Evolutionary conservation across 2,329 filamentous ascomycete species (phyloP), one percentile per base, ranked within the genome.

Genomic region (Stemphylium beticola): DNA sequence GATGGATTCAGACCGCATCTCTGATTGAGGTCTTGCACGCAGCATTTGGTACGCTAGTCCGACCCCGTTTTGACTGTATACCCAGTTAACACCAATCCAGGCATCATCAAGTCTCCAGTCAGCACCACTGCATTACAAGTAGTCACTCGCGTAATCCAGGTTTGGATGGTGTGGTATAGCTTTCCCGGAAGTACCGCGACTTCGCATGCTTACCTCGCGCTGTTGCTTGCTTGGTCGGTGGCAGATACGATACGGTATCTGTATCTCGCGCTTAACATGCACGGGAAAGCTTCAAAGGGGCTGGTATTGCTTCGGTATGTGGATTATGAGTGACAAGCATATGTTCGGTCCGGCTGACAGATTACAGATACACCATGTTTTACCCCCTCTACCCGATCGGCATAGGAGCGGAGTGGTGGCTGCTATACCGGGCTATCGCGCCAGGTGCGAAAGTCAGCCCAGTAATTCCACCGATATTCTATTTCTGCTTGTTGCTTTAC

Each of bases 371-470:
- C 20, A 64, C 61, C 4, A 65, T 68, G 61, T 69, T 69, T 20
- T 64, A 61, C 26, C 51, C 55, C 1, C 49, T 69, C n/a, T 69
- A 69, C n/a, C 64, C 65, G 0, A 49, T 67, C 11, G 67, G 67
- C 0, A 68, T 69, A n/a, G 58, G 64, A 2, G 61, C 62, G 7
- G 65, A 69, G 47, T 68, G 65, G 64, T 67, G 64, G 67, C 39
- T 69, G 41, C 50, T 69, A 46, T 69, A 61, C 29, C 34, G 39
- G 2, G 58, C 58, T 15, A 53, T 65, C 10, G 58, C 43, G 11
- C 60, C 58, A 3, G 60, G 42, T 7, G 50, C 55, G 2, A 32
- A 53, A 22, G 32, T 67, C 2, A 66, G 50, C 32, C 14, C 42
- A 2, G 22, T 49, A 2, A 48, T 68, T 38, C 60, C 60, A 3